Evolutionary conservation across 2,329 filamentous ascomycete genomes (phyloP).

Genomic region (Cercospora brassicicola): DNA sequence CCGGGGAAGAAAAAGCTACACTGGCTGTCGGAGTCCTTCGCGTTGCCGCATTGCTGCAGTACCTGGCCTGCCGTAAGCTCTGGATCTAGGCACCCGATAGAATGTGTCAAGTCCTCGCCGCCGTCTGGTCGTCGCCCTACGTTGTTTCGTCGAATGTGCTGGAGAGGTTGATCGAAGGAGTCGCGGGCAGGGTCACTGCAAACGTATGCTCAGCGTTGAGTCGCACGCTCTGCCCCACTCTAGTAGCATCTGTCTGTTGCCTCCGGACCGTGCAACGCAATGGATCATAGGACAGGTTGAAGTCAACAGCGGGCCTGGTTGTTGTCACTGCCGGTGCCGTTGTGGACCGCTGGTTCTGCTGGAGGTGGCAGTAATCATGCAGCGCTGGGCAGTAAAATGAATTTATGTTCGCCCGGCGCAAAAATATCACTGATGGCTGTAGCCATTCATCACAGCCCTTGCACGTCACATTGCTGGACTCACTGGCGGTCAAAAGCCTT

Average conservation of each 20-base stretch:
- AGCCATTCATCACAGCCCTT: background rate
- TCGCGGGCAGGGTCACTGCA: background rate
- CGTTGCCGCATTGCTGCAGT: background rate
- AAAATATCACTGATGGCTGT: background rate
- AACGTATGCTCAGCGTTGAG: background rate
- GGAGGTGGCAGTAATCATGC: background rate
- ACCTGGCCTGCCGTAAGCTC: background rate
- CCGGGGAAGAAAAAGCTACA: background rate
- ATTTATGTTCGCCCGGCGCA: background rate
- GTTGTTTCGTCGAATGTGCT: background rate
- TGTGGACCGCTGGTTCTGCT: background rate
- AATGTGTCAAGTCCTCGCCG: background rate
- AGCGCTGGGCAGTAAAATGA: background rate
- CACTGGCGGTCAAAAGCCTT: background rate
- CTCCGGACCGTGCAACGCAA: background rate
- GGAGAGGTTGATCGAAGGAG: background rate
- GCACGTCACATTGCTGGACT: background rate
- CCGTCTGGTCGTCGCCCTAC: background rate
- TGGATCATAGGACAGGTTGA: background rate
- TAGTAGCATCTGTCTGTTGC: background rate
- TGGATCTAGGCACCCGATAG: background rate
- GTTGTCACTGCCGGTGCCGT: background rate
- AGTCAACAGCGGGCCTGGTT: background rate
- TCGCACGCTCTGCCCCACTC: background rate
- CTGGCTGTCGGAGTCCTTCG: background rate